A percentile compares a stretch with the other conserved stretches of the same genome.
phyloP scores from a whole-genome alignment of 139 green algal species.

The Asterochloris erici region DNA sequence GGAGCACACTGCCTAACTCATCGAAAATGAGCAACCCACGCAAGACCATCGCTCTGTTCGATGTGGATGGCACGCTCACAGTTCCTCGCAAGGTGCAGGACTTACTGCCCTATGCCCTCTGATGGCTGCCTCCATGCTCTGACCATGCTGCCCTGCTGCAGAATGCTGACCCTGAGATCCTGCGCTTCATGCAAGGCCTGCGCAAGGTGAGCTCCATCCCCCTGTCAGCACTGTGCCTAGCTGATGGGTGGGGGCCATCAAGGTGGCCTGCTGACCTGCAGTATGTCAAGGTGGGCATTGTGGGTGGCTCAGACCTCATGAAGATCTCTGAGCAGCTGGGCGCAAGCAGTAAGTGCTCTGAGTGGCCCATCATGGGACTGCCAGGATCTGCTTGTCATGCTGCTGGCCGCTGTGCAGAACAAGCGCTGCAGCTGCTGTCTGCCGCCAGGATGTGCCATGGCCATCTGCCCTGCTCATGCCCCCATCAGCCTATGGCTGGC shows the following conservation, averaged over 20 bases:
- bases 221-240: neutral
- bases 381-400: neutral
- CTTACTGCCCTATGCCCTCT: neutral
- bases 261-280: slow-evolving; percentile 27
- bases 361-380: neutral
- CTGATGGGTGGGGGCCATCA: neutral
- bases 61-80: slow-evolving; percentile 96
- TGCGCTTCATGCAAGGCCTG: slow-evolving; percentile 81
- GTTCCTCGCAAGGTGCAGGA: slow-evolving; percentile 74
- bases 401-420: neutral
- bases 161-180: slow-evolving; percentile 55
- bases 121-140: neutral
- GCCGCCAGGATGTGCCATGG: neutral
- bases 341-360: slow-evolving; percentile 54
- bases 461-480: neutral
- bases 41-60: slow-evolving; percentile 82
- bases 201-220: slow-evolving; percentile 56
- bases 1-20: too few relatives aligned
- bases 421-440: neutral
- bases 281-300: slow-evolving; percentile 90
- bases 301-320: slow-evolving; percentile 92
- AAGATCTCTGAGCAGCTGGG: slow-evolving; percentile 99
- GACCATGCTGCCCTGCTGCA: slow-evolving; percentile 20
- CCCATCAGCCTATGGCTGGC: neutral
- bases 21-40: neutral